These are phyloP conservation scores for Aphanomyces euteiches DNA, from an alignment of 352 stramenopile genomes.

Conservation along the genomic window DNA sequence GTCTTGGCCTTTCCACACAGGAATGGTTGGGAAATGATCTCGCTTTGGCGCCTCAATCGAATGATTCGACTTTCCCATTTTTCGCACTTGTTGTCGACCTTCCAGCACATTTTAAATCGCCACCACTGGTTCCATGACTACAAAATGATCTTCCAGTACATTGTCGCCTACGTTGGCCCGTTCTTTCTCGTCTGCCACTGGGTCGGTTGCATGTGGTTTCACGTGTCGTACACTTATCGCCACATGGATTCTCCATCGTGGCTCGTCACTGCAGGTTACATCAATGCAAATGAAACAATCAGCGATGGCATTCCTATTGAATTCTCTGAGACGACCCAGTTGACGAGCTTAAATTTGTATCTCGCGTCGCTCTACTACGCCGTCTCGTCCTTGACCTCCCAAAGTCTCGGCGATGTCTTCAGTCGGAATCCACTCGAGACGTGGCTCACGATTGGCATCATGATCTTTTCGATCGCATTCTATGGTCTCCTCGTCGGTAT, in stretches of 20 bases:
- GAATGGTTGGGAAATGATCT: constrained; percentile 1
- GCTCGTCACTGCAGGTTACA: constrained; percentile 9
- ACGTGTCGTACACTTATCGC: constrained; percentile 33
- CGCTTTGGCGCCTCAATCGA: constrained; percentile 12
- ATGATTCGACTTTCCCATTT: constrained; percentile 2
- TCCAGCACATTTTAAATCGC: neutral
- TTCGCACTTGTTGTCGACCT: neutral
- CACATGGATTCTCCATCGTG: neutral
- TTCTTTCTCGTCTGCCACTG: constrained; percentile 61
- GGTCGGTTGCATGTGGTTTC: constrained; percentile 68
- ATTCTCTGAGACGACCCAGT: neutral
- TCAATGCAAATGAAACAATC: neutral
- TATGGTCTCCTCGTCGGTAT: constrained; percentile 13
- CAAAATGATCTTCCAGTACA: neutral
- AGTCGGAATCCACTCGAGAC: constrained; percentile 9
- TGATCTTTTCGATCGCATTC: constrained; percentile 15
- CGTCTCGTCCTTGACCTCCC: constrained; percentile 12
- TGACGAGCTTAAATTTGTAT: constrained; percentile 24
- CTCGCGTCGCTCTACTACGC: constrained; percentile 23
- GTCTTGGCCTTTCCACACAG: neutral
- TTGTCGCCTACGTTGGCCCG: neutral
- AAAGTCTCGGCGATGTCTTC: constrained; percentile 18
- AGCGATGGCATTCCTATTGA: neutral
- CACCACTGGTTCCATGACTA: constrained; percentile 3
- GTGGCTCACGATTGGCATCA: constrained; percentile 11